Evolutionary conservation across 495 filamentous ascomycete species (phyloP), one percentile per base, ranked within the genome.

Genomic region (Stereocaulon alpinum): DNA sequence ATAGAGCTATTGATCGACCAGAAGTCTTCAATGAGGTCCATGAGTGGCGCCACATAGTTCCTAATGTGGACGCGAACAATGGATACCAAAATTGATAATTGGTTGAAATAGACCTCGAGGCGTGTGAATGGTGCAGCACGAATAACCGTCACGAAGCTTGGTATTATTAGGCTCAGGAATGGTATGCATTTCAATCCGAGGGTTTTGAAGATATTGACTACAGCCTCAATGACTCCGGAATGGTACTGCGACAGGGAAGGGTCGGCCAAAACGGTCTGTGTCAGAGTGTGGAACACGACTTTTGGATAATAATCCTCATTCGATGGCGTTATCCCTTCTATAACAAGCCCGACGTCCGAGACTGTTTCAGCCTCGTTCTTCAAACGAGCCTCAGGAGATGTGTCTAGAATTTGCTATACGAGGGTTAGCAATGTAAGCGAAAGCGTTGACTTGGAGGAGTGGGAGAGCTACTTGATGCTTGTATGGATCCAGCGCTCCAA

Each of bases 261-360:
- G 66, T 99, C 93, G 63, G 89, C 89, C 44, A 99, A 72, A 56
- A 99, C 88, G 55, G 76, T 80, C 54, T 89, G 85, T 67, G 97
- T 82, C 47, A 99, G 75, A 1, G 92, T 92, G 64, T 94, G 93
- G 66, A 99, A 95, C 43, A 96, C 94, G 20, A 99, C 91, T 0
- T 94, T 97, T 3, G 93, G 93, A 67, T 95, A 97, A 67, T 97
- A 99, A 60, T 99, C 93, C 66, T 99, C 94, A 60, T 89, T 93
- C 0, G 90, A 95, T 3, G 93, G 94, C 2, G 91, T 96, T n/a
- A 96, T 80, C 12, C 93, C 91, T 61, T 86, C 86, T 91, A 99
- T 97, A 74, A 99, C 95, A 22, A 99, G 77, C 15, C 90, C 91
- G 51, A 99, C 94, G 74, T 99, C 93, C 15, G 91, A 94, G 56